A percentile compares a stretch with the other conserved stretches of the same genome.
Evolutionary conservation across 208 protist genomes (phyloP).

Genomic region (Crithidia sp.): DNA sequence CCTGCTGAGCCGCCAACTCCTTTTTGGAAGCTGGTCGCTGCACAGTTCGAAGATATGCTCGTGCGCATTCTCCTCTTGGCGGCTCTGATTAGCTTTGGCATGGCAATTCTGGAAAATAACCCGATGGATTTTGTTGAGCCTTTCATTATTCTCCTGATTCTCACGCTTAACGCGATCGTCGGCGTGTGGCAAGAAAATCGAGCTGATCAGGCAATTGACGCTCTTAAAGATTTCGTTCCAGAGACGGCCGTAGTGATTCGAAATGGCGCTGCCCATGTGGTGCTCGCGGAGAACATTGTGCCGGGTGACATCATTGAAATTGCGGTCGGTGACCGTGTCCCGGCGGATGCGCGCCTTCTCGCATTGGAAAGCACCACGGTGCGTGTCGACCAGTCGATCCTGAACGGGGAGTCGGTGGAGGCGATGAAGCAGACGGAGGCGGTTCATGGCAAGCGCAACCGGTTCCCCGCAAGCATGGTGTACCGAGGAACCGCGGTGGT

Average conservation of each 20-base stretch:
- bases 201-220: slow-evolving; percentile 92
- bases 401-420: slow-evolving; percentile 95
- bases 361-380: slow-evolving; percentile 88
- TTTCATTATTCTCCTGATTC: slow-evolving; percentile 95
- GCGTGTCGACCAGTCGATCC: slow-evolving; percentile 89
- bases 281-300: slow-evolving; percentile 90
- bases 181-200: slow-evolving; percentile 94
- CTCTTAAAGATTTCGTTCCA: slow-evolving; percentile 77
- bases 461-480: slow-evolving; percentile 89
- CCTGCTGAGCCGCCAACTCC: slow-evolving; percentile 61
- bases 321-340: slow-evolving; percentile 94
- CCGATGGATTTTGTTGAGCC: slow-evolving; percentile 90
- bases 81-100: slow-evolving; percentile 80
- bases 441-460: slow-evolving; percentile 37
- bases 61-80: slow-evolving; percentile 89
- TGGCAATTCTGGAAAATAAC: slow-evolving; percentile 79
- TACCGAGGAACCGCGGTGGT: slow-evolving; percentile 95
- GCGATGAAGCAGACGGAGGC: slow-evolving; percentile 69
- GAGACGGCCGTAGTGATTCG: slow-evolving; percentile 74
- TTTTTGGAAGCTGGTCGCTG: slow-evolving; percentile 82
- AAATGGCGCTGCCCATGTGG: slow-evolving; percentile 48
- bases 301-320: slow-evolving; percentile 96
- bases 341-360: slow-evolving; percentile 95
- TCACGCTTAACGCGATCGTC: slow-evolving; percentile 93
- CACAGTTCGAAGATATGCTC: slow-evolving; percentile 92